A percentile compares a stretch with the other conserved stretches of the same genome.
phyloP scores from a whole-genome alignment of 192 early-diverging fungal genomes.

The Coemansia umbellata region DNA sequence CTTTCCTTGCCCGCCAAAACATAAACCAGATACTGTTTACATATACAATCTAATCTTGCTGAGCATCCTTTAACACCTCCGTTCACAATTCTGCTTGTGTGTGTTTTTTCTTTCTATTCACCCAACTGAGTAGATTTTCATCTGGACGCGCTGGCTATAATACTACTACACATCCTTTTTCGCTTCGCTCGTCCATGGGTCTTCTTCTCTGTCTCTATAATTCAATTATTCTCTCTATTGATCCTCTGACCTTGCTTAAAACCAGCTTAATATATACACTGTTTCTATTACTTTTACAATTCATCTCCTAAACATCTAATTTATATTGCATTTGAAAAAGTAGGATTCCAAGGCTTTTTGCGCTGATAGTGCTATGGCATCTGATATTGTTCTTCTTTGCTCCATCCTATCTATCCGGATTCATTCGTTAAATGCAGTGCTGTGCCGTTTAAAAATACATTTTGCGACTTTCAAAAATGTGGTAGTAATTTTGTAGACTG shows the following conservation, averaged over 20 bases:
- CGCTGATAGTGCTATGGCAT: slow-evolving; percentile 19
- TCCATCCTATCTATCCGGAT: slow-evolving; percentile 8
- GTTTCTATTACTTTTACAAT: no score
- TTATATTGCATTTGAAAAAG: not conserved
- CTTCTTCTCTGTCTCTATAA: not conserved
- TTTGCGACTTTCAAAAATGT: no score
- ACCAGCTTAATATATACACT: not conserved
- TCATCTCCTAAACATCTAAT: not conserved
- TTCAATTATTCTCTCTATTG: not conserved
- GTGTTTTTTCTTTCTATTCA: not conserved
- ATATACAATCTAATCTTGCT: not conserved
- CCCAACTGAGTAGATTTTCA: slow-evolving; percentile 2
- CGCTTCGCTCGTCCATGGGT: not conserved
- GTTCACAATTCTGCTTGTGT: not conserved
- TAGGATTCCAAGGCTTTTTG: slow-evolving; percentile 15
- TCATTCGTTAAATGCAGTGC: slow-evolving; percentile 1
- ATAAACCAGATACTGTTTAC: not conserved
- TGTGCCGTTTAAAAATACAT: not conserved
- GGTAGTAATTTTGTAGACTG: not conserved
- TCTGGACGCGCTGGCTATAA: not conserved
- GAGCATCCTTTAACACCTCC: not conserved
- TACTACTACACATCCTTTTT: not conserved
- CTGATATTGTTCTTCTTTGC: slow-evolving; percentile 9
- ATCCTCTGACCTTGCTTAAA: not conserved
- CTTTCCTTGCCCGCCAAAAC: no score